Conservation (phyloP, 352 stramenopile genomes). For the Pythium chondricola region DNA sequence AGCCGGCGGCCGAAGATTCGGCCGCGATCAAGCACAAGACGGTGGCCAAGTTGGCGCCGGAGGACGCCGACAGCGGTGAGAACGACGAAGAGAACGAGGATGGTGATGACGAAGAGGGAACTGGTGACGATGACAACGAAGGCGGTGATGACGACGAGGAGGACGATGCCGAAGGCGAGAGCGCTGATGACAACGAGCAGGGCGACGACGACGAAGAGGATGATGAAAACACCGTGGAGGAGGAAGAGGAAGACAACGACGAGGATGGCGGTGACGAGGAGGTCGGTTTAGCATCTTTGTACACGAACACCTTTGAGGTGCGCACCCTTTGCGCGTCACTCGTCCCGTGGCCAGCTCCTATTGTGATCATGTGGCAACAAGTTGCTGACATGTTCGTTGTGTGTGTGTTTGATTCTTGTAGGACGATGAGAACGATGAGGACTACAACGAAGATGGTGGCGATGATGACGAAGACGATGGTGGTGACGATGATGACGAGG, state of each 20-base stretch:
- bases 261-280: constrained; percentile 31
- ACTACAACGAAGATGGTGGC: constrained; percentile 25
- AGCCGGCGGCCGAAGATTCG: constrained; percentile 6
- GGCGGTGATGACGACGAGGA: constrained; percentile 32
- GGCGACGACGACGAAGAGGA: constrained; percentile 25
- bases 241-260: constrained; percentile 20
- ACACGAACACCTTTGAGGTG: constrained; percentile 56
- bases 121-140: constrained; percentile 18
- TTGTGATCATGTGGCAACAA: neutral
- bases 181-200: constrained; percentile 32
- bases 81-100: constrained; percentile 19
- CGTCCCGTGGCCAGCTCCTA: neutral
- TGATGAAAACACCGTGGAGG: constrained; percentile 16
- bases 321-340: neutral
- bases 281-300: constrained; percentile 58
- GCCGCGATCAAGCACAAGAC: constrained; percentile 17
- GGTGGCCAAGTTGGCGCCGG: constrained; percentile 8
- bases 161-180: constrained; percentile 25
- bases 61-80: constrained; percentile 21
- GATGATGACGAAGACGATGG: constrained; percentile 19
- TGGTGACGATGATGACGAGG: constrained; percentile 31
- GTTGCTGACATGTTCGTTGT: neutral
- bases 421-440: constrained; percentile 48
- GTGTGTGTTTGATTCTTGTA: constrained; percentile 5
- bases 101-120: constrained; percentile 19